Conservation (phyloP, 2,329 filamentous ascomycete species). For the Alternaria infectoria region DNA sequence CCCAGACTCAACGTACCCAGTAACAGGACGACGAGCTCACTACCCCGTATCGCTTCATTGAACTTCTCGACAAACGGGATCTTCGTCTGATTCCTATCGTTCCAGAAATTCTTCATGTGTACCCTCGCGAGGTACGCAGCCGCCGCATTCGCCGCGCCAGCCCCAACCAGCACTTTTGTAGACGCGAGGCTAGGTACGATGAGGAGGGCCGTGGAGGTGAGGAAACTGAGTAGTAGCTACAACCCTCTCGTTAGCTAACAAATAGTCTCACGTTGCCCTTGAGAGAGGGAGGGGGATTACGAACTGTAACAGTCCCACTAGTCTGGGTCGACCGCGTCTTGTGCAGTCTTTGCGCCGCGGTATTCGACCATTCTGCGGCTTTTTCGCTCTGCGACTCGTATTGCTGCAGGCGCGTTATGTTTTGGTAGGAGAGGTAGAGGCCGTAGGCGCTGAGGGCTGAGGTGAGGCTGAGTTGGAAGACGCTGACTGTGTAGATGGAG, state of each 20-base stretch:
- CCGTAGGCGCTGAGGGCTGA: slow-evolving; percentile 36
- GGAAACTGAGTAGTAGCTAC: slow-evolving; percentile 5
- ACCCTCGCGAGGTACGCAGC: slow-evolving; percentile 20
- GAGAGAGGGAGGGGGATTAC: not conserved
- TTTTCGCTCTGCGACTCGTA: slow-evolving; percentile 46
- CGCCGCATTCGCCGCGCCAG: slow-evolving; percentile 19
- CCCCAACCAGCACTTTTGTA: slow-evolving; percentile 6
- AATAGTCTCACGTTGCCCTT: not conserved
- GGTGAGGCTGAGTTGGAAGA: slow-evolving; percentile 24
- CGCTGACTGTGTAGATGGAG: not conserved
- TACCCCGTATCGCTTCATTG: slow-evolving; percentile 46
- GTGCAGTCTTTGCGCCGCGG: slow-evolving; percentile 38
- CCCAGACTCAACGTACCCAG: slow-evolving; percentile 26
- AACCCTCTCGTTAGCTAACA: not conserved
- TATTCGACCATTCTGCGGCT: slow-evolving; percentile 46
- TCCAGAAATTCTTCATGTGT: slow-evolving; percentile 46
- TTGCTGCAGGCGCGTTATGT: slow-evolving; percentile 44
- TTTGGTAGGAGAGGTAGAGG: slow-evolving; percentile 42
- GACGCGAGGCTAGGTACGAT: slow-evolving; percentile 12
- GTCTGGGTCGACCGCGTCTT: slow-evolving; percentile 47
- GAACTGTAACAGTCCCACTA: slow-evolving; percentile 40
- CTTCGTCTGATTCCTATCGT: slow-evolving; percentile 36
- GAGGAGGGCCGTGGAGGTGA: slow-evolving; percentile 27
- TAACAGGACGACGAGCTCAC: slow-evolving; percentile 33
- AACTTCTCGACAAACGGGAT: slow-evolving; percentile 46